These are phyloP conservation scores for Penicillium pulvis DNA, from an alignment of 495 filamentous ascomycete genomes.

Conservation along the genomic window DNA sequence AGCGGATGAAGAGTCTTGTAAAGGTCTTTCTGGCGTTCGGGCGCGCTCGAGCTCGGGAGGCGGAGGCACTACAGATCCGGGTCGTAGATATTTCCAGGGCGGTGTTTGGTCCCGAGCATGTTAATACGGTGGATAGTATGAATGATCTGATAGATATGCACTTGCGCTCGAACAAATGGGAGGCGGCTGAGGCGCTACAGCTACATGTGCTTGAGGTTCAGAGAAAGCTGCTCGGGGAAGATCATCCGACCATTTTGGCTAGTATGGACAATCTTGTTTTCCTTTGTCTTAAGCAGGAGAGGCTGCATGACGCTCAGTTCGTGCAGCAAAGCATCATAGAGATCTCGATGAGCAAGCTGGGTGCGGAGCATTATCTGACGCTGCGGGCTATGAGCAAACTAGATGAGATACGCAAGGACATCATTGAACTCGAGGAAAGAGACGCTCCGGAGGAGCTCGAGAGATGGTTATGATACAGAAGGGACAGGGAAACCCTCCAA, in stretches of 20 bases:
- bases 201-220: constrained; percentile 1
- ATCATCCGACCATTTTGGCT: not conserved
- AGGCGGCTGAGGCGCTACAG: constrained; percentile 1
- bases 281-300: not conserved
- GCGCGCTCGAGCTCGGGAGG: not conserved
- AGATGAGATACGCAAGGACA: not conserved
- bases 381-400: not conserved
- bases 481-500: not conserved
- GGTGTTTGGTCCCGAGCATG: not conserved
- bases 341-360: not conserved
- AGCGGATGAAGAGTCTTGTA: not conserved
- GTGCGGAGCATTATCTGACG: not conserved
- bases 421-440: not conserved
- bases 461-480: not conserved
- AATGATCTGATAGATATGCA: not conserved
- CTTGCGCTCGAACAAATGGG: not conserved
- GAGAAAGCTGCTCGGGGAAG: not conserved
- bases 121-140: constrained; percentile 1
- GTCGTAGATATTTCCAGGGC: constrained; percentile 3
- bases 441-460: not conserved
- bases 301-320: not conserved
- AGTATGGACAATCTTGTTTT: constrained; percentile 7
- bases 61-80: not conserved
- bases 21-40: not conserved
- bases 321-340: not conserved